Percentiles rank a stretch among this genome's conserved stretches.
These are phyloP conservation scores for Arabidopsis hybrid DNA, from an alignment of 441 rosid species.

Conservation along the genomic window DNA sequence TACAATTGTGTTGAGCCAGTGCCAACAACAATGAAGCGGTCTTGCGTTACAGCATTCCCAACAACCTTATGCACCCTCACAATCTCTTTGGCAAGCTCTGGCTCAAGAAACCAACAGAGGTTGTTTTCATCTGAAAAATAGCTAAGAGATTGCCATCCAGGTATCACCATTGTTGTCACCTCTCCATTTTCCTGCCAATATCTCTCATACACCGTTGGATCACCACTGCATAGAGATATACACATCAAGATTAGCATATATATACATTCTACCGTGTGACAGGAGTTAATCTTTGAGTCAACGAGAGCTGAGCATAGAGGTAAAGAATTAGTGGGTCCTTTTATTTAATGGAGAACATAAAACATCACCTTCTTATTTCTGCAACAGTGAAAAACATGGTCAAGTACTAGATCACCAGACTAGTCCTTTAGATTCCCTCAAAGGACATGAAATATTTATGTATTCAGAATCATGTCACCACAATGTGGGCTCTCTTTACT, in stretches of 20 bases:
- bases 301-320: constrained; percentile 35
- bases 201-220: constrained; percentile 85
- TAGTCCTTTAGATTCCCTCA: constrained; percentile 47
- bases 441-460: constrained; percentile 41
- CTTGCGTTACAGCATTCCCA: constrained; percentile 79
- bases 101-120: constrained; percentile 92
- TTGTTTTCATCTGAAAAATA: constrained; percentile 73
- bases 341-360: constrained; percentile 27
- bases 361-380: constrained; percentile 15
- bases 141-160: constrained; percentile 88
- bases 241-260: constrained; percentile 2
- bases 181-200: constrained; percentile 82
- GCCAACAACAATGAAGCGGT: constrained; percentile 77
- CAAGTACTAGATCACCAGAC: constrained; percentile 26
- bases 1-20: constrained; percentile 91
- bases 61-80: constrained; percentile 71
- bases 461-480: constrained; percentile 36
- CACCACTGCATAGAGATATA: constrained; percentile 64
- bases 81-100: constrained; percentile 69
- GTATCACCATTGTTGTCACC: constrained; percentile 70
- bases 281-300: constrained; percentile 28
- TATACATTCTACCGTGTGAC: neutral
- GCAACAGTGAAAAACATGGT: constrained; percentile 25
- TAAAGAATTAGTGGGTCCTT: constrained; percentile 45
- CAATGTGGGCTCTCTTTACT: constrained; percentile 40